Evolutionary conservation across 73 alveolate species (phyloP).

Genomic region (Paraurostyla sp.): DNA sequence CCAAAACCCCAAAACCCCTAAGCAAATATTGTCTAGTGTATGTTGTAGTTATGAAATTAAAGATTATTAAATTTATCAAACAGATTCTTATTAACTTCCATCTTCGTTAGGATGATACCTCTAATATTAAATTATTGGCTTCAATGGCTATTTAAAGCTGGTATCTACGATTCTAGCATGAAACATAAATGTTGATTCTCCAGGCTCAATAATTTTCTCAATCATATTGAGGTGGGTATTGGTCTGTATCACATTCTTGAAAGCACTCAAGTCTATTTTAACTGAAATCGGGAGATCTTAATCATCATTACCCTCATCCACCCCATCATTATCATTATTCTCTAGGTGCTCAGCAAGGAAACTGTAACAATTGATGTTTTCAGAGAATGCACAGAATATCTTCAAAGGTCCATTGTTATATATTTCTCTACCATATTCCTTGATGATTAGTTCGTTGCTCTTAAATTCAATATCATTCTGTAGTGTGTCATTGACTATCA

Average conservation of each 20-base stretch:
- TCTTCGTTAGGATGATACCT: too few relatives aligned
- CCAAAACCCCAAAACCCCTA: too few relatives aligned
- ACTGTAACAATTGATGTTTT: neutral
- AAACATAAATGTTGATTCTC: slow-evolving; percentile 3
- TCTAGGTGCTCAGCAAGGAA: neutral
- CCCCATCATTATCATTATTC: neutral
- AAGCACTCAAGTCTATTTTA: neutral
- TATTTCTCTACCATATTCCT: slow-evolving; percentile 12
- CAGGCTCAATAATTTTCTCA: slow-evolving; percentile 10
- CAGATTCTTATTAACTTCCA: too few relatives aligned
- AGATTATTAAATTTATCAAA: too few relatives aligned
- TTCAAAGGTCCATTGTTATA: slow-evolving; percentile 9
- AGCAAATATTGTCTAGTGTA: too few relatives aligned
- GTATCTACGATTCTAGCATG: slow-evolving; percentile 17
- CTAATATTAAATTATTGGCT: neutral
- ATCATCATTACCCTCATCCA: neutral
- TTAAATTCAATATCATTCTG: slow-evolving; percentile 16
- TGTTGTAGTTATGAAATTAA: too few relatives aligned
- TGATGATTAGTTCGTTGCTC: neutral
- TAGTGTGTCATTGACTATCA: neutral
- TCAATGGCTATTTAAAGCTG: neutral
- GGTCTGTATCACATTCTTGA: neutral
- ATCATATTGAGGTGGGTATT: neutral
- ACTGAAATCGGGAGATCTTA: neutral
- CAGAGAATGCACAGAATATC: slow-evolving; percentile 9